Base-by-base conservation (phyloP, 176 grass and related monocot genomes). In the Zoysia pacifica region DNA sequence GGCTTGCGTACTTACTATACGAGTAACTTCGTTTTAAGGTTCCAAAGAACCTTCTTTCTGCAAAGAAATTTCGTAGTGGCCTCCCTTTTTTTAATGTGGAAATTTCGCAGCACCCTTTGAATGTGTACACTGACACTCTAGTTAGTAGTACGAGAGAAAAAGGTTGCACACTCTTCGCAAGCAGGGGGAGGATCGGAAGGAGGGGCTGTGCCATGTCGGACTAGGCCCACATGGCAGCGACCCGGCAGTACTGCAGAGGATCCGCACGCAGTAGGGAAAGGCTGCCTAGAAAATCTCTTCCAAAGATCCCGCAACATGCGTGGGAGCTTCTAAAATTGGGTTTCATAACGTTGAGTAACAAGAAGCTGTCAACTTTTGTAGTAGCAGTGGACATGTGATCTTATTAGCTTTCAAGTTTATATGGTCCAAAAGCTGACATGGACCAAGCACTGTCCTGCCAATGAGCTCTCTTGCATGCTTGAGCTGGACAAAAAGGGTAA, bases 401-500 rank as follows among this genome's bases (percentile, higher is more conserved):
- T 5, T 61, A 47, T 11, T 52, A 16, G 13, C 14, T 11, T 39
- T 37, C 3, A 3, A 66, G 38, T 9, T 11, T 1, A 65, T 1
- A 65, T 42, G 52, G n/a, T 43, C 63, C 10, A 37, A 7, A 12
- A 50, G 5, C 35, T 62, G 48, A 13, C 16, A 45, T 56, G 75
- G 37, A 20, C 9, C 19, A 48, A 37, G 15, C 72, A 67, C 45
- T 39, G 38, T 5, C 11, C 48, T 6, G 3, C 11, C 46, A 14
- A 16, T 65, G 8, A 65, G 41, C 48, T n/a, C 10, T 13, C 15
- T 7, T 70, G 28, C 53, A n/a, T n/a, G 16, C 56, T 70, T 72
- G 14, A 79, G 14, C 83, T 56, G 50, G 75, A 55, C 75, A 85
- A 78, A 71, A 63, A 48, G 58, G 20, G 11, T 9, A 1, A 14